Evolutionary conservation across 805 yeast species (phyloP).

Genomic region (Starmerella stigmatis): DNA sequence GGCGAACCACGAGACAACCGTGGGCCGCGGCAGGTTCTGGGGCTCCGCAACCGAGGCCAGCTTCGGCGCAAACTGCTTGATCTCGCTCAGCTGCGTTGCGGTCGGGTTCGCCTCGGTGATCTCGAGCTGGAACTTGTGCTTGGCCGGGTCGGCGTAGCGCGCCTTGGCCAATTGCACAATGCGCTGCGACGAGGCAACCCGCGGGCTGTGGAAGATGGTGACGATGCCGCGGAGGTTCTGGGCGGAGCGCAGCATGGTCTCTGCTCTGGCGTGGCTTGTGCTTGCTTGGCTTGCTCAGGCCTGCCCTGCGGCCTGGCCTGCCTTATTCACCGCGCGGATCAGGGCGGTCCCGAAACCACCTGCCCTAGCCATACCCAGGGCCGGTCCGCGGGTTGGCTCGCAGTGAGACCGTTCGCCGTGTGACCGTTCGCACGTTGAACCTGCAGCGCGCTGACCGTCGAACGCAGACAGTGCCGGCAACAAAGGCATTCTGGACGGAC

Average conservation of each 20-base stretch:
- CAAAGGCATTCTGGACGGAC: too few relatives aligned
- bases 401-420: too few relatives aligned
- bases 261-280: too few relatives aligned
- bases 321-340: too few relatives aligned
- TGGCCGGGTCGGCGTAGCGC: slow-evolving; percentile 20
- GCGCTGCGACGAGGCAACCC: slow-evolving; percentile 19
- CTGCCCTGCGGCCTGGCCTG: background rate
- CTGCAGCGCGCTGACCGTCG: too few relatives aligned
- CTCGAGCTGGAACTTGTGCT: slow-evolving; percentile 27
- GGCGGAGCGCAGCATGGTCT: slow-evolving; percentile 29
- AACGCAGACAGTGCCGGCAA: too few relatives aligned
- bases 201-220: slow-evolving; percentile 30
- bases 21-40: slow-evolving; percentile 33
- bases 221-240: slow-evolving; percentile 27
- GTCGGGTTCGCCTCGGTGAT: slow-evolving; percentile 29
- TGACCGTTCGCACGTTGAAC: too few relatives aligned
- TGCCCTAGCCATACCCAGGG: too few relatives aligned
- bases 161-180: slow-evolving; percentile 20
- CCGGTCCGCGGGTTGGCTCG: too few relatives aligned
- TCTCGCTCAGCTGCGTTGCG: slow-evolving; percentile 24
- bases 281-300: background rate
- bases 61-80: slow-evolving; percentile 17
- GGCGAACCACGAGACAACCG: slow-evolving; percentile 56
- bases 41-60: slow-evolving; percentile 18
- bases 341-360: too few relatives aligned